Evolutionary conservation across 176 grass and related monocot genomes (phyloP).

Genomic region (Musa itinerans): DNA sequence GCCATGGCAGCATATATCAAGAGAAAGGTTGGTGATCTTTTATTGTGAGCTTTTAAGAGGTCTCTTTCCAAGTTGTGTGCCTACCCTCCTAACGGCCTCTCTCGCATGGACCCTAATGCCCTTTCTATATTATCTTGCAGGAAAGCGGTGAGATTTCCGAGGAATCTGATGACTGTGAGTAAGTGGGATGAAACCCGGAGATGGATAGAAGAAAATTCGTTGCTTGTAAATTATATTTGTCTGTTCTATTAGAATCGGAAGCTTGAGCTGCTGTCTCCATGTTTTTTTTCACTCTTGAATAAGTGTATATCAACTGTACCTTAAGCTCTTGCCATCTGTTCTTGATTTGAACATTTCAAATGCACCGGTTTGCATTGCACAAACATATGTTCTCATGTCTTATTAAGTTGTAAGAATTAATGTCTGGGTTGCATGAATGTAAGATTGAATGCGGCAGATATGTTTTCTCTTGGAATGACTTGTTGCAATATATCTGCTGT

Average conservation of each 20-base stretch:
- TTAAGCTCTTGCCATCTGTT: no score
- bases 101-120: background rate
- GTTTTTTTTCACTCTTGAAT: no score
- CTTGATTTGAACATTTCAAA: no score
- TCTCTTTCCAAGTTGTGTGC: no score
- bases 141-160: slow-evolving; percentile 34
- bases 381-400: no score
- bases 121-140: slow-evolving; percentile 29
- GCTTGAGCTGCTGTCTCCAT: background rate
- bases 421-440: no score
- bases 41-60: background rate
- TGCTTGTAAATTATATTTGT: background rate
- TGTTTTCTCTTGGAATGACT: no score
- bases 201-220: background rate
- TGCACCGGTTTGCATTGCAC: no score
- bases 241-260: background rate
- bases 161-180: slow-evolving; percentile 36
- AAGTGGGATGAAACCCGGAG: background rate
- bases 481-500: no score
- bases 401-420: no score
- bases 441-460: no score
- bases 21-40: slow-evolving; percentile 42
- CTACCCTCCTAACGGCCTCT: background rate
- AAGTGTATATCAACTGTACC: no score
- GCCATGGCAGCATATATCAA: slow-evolving; percentile 65